phyloP scores from a whole-genome alignment of 805 yeast genomes.

The Zygosaccharomyces gambellarensis region DNA sequence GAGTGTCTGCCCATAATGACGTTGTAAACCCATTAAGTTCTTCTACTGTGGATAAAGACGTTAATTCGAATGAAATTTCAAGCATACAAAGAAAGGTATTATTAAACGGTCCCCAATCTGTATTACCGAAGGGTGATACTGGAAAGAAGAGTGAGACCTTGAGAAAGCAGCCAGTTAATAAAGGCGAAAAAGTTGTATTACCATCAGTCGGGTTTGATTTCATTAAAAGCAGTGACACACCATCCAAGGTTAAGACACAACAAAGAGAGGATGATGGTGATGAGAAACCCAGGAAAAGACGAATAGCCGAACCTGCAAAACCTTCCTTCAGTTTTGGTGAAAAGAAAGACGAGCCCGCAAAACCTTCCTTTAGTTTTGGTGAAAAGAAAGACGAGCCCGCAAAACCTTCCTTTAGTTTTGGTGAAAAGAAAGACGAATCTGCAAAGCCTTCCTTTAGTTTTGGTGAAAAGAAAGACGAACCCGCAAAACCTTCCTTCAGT shows the following conservation, averaged over 20 bases:
- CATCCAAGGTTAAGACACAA: conserved; percentile 13
- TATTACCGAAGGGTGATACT: neutral
- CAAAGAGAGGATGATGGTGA: conserved; percentile 5
- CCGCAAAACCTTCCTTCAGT: conserved; percentile 6
- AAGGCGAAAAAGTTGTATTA: conserved; percentile 11
- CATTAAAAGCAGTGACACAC: conserved; percentile 22
- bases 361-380: conserved; percentile 8
- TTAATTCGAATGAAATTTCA: conserved; percentile 9
- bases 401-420: conserved; percentile 13
- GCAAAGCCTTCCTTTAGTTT: conserved; percentile 3
- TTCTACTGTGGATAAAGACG: conserved; percentile 9
- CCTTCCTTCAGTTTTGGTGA: conserved; percentile 1
- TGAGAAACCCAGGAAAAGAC: conserved; percentile 9
- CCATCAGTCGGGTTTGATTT: conserved; percentile 35
- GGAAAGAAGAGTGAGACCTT: neutral
- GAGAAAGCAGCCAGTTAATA: neutral
- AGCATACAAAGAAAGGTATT: conserved; percentile 15
- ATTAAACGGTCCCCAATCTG: conserved; percentile 11
- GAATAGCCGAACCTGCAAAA: neutral
- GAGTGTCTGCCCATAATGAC: neutral
- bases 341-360: conserved; percentile 2
- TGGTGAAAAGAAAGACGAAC: conserved; percentile 4
- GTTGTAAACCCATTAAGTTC: conserved; percentile 7
- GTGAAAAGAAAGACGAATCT: conserved; percentile 1
- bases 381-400: conserved; percentile 2